Percentiles rank a stretch among this genome's conserved stretches.
phyloP scores from a whole-genome alignment of 2,329 filamentous ascomycete genomes.

The Alternaria panax region DNA sequence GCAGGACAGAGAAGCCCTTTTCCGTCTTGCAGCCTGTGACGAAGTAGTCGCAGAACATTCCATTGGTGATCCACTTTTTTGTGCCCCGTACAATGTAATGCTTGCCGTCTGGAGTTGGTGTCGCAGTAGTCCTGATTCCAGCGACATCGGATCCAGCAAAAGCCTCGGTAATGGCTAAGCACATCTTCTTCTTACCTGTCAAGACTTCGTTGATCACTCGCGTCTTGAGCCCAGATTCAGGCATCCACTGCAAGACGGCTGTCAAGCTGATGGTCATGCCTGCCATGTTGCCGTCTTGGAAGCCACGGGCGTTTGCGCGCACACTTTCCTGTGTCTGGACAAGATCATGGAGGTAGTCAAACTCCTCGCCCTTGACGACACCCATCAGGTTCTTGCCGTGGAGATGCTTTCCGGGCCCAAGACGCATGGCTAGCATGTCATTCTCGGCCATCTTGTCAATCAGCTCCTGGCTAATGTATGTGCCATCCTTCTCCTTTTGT shows the following conservation, averaged over 20 bases:
- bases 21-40: slow-evolving; percentile 80
- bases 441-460: slow-evolving; percentile 80
- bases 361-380: slow-evolving; percentile 78
- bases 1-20: slow-evolving; percentile 78
- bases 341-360: slow-evolving; percentile 87
- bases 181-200: slow-evolving; percentile 85
- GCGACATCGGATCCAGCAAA: slow-evolving; percentile 87
- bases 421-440: slow-evolving; percentile 79
- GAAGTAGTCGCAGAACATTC: slow-evolving; percentile 82
- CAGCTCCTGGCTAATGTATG: slow-evolving; percentile 72
- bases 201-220: slow-evolving; percentile 75
- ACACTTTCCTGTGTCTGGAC: slow-evolving; percentile 77
- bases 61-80: slow-evolving; percentile 90
- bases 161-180: slow-evolving; percentile 85
- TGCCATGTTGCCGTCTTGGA: slow-evolving; percentile 86
- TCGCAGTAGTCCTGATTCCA: slow-evolving; percentile 77
- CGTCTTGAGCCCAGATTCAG: slow-evolving; percentile 70
- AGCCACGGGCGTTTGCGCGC: slow-evolving; percentile 76
- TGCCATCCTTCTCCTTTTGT: slow-evolving; percentile 76
- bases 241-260: slow-evolving; percentile 79
- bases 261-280: slow-evolving; percentile 86
- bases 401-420: slow-evolving; percentile 83
- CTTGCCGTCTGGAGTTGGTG: slow-evolving; percentile 49
- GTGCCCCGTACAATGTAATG: slow-evolving; percentile 70
- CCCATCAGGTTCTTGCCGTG: slow-evolving; percentile 73